Percentiles rank a stretch among this genome's conserved stretches.
Evolutionary conservation across 805 yeast genomes (phyloP).

Genomic region (Pichia pseudocactophila): DNA sequence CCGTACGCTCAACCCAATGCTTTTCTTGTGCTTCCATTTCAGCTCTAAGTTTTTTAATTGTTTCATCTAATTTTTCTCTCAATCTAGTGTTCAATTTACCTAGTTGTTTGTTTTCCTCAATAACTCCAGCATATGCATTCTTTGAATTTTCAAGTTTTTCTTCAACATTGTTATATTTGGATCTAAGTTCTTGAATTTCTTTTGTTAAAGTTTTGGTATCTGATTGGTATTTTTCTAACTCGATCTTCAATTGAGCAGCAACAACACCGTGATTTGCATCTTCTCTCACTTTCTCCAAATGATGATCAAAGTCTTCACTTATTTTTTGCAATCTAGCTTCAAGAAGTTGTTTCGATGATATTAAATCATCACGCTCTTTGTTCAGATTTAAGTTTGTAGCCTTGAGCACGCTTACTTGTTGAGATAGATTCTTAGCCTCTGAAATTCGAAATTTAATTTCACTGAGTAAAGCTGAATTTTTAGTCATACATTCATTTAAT

Average conservation of each 20-base stretch:
- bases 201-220: constrained; percentile 26
- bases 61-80: constrained; percentile 33
- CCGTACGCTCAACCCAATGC: constrained; percentile 52
- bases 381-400: constrained; percentile 52
- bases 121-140: constrained; percentile 44
- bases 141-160: constrained; percentile 31
- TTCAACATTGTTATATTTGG: constrained; percentile 14
- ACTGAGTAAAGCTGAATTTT: constrained; percentile 33
- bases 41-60: constrained; percentile 42
- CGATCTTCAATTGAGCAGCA: constrained; percentile 25
- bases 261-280: constrained; percentile 25
- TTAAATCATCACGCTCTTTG: constrained; percentile 52
- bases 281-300: constrained; percentile 24
- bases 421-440: constrained; percentile 35
- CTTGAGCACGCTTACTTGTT: constrained; percentile 49
- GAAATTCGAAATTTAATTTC: constrained; percentile 39
- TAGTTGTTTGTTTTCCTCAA: constrained; percentile 61
- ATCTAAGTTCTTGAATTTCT: constrained; percentile 21
- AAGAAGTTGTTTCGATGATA: constrained; percentile 38
- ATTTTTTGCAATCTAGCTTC: constrained; percentile 37
- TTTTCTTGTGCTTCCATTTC: constrained; percentile 42
- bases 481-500: constrained; percentile 33
- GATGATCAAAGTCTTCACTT: constrained; percentile 32
- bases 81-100: constrained; percentile 47
- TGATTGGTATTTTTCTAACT: constrained; percentile 28